A percentile compares a stretch with the other conserved stretches of the same genome.
phyloP scores from a whole-genome alignment of 148 eudicot genomes.

The Bassia scoparia region DNA sequence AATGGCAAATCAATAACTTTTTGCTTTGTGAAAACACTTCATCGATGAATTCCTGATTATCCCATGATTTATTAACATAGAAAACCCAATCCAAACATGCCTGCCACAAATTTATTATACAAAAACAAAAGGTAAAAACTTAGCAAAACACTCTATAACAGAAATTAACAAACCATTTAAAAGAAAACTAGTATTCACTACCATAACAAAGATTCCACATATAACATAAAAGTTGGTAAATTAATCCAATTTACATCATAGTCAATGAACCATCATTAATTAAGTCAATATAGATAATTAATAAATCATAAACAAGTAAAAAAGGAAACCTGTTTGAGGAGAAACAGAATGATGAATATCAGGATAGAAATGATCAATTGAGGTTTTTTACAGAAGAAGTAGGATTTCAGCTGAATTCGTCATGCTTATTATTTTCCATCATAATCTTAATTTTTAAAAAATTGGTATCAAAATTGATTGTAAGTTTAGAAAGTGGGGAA shows the following conservation, averaged over 20 bases:
- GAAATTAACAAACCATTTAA: too few species aligned
- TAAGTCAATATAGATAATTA: too few species aligned
- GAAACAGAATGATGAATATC: conserved; percentile 56
- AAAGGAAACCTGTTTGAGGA: conserved; percentile 60
- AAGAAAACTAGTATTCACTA: neutral
- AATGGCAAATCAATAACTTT: conserved; percentile 63
- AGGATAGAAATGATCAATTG: conserved; percentile 68
- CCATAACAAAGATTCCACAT: neutral
- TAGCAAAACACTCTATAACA: neutral
- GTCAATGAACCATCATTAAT: too few species aligned
- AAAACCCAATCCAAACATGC: conserved; percentile 97
- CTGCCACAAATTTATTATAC: conserved; percentile 37
- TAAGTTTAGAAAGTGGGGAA: too few species aligned
- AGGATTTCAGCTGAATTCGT: neutral
- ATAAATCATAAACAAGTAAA: neutral
- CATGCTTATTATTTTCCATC: neutral
- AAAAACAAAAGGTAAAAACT: neutral
- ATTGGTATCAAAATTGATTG: too few species aligned
- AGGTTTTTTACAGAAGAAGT: conserved; percentile 26
- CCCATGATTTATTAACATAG: conserved; percentile 87
- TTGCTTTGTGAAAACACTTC: conserved; percentile 79
- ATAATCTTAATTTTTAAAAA: too few species aligned
- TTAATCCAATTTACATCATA: too few species aligned
- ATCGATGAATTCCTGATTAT: conserved; percentile 79
- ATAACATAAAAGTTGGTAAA: neutral